Base-by-base conservation (phyloP, 345 rosid genomes). In the Iberis pinnata region DNA sequence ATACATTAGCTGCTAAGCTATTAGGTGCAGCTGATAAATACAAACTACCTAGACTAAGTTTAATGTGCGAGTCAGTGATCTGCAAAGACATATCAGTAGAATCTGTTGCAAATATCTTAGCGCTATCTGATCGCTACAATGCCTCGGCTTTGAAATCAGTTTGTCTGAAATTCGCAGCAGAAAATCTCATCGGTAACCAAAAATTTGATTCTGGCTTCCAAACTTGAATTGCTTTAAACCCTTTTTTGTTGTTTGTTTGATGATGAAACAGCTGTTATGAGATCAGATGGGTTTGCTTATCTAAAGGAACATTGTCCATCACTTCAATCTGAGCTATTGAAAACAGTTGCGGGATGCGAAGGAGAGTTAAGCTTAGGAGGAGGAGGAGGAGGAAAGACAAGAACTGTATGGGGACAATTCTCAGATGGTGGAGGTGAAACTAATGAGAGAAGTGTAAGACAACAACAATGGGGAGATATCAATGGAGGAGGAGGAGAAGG, bases 91-190 rank as follows among this genome's bases (percentile, higher is more conserved):
- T 84, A 54, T 70, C 94, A 5, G 90, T 86, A 58, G 74, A 78
- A 41, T 70, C 90, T 2, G 97, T 86, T 37, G 78, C 95, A 18
- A 73, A 75, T 60, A 82, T 84, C 20, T 60, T 89, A 53, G 90
- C 94, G 25, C 85, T 84, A 27, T 95, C 95, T 15, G 94, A 89
- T 64, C 78, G 72, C 18, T 76, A 79, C 71, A 70, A 70, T 76
- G 95, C 97, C 44, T 63, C 63, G 57, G 87, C 88, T 50, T 79
- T 86, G 46, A 89, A 89, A 63, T 77, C 83, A 25, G 71, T 86
- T 41, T 89, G 94, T 73, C 73, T 89, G 49, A 86, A 80, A 73
- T 89, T 89, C 62, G 82, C 95, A 49, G 97, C 94, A 33, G 95
- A 89, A 55, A 86, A 89, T 80, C 95, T 84, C 5, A 67, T 76